Evolutionary conservation across 2,329 filamentous ascomycete species (phyloP).

Genomic region (Penicillium griseofulvum): DNA sequence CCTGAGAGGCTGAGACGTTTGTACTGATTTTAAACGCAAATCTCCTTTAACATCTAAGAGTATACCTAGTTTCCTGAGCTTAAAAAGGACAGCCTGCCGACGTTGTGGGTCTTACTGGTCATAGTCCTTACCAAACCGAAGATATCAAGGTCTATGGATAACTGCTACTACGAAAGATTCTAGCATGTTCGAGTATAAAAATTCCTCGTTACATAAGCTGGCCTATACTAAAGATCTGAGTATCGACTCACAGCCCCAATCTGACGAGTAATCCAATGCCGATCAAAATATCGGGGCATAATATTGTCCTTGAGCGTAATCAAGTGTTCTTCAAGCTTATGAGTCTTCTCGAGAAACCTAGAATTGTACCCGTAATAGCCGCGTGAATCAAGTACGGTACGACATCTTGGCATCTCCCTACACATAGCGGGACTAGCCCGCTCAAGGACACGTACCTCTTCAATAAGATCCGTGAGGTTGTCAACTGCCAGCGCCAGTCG

Average conservation of each 20-base stretch:
- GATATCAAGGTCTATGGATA: background rate
- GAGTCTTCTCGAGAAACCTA: background rate
- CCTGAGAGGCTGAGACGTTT: background rate
- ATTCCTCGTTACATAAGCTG: no score
- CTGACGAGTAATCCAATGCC: background rate
- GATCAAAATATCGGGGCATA: background rate
- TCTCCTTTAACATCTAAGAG: no score
- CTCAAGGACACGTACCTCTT: background rate
- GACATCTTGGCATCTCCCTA: background rate
- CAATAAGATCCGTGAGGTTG: background rate
- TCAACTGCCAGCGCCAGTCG: background rate
- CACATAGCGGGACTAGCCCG: background rate
- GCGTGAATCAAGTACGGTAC: background rate
- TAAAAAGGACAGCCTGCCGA: background rate
- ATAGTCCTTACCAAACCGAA: no score
- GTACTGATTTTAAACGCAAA: background rate
- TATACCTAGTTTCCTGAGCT: background rate
- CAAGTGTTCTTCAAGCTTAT: background rate
- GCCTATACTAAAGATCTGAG: background rate
- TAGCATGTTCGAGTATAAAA: background rate
- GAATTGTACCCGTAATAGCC: background rate
- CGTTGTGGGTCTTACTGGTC: no score
- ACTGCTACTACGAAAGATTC: background rate
- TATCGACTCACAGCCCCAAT: background rate
- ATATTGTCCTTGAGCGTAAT: background rate